phyloP scores from a whole-genome alignment of 345 rosid genomes.

The Boechera stricta region DNA sequence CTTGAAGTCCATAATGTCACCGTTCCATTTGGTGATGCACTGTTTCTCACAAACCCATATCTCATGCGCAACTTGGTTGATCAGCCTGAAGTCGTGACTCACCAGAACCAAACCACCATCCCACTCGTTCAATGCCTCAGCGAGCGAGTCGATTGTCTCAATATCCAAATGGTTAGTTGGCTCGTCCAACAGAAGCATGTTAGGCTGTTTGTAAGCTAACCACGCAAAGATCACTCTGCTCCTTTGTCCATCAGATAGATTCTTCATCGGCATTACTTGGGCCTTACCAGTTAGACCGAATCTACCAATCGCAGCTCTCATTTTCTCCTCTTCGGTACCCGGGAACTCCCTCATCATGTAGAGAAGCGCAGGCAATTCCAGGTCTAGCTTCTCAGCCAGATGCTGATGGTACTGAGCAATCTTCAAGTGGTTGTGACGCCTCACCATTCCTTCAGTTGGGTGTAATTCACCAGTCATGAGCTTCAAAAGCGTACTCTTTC shows the following conservation, averaged over 20 bases:
- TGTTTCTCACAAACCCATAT: slow-evolving; percentile 90
- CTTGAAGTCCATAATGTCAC: slow-evolving; percentile 89
- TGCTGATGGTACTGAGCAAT: slow-evolving; percentile 98
- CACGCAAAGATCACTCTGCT: slow-evolving; percentile 97
- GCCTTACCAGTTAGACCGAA: slow-evolving; percentile 96
- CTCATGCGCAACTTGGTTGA: slow-evolving; percentile 87
- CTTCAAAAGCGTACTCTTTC: slow-evolving; percentile 95
- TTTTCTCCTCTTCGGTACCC: slow-evolving; percentile 93
- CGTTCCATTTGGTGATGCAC: slow-evolving; percentile 72
- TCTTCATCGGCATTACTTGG: slow-evolving; percentile 96
- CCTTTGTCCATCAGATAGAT: slow-evolving; percentile 96
- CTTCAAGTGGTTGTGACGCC: slow-evolving; percentile 93
- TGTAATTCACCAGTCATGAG: slow-evolving; percentile 91
- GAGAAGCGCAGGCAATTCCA: slow-evolving; percentile 79
- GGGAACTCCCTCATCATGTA: slow-evolving; percentile 91
- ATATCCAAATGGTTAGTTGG: slow-evolving; percentile 98
- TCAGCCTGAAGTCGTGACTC: slow-evolving; percentile 90
- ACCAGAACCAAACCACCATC: slow-evolving; percentile 88
- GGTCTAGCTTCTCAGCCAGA: slow-evolving; percentile 90
- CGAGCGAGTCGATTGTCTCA: slow-evolving; percentile 93
- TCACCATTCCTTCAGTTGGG: slow-evolving; percentile 95
- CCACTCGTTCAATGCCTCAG: slow-evolving; percentile 88
- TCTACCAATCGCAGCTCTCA: slow-evolving; percentile 91
- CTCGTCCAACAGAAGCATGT: slow-evolving; percentile 88
- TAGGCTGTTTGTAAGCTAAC: slow-evolving; percentile 96